Percentiles rank a stretch among this genome's conserved stretches.
These are phyloP conservation scores for Zasmidium citrigriseum DNA, from an alignment of 2,329 filamentous ascomycete genomes.

Conservation along the genomic window DNA sequence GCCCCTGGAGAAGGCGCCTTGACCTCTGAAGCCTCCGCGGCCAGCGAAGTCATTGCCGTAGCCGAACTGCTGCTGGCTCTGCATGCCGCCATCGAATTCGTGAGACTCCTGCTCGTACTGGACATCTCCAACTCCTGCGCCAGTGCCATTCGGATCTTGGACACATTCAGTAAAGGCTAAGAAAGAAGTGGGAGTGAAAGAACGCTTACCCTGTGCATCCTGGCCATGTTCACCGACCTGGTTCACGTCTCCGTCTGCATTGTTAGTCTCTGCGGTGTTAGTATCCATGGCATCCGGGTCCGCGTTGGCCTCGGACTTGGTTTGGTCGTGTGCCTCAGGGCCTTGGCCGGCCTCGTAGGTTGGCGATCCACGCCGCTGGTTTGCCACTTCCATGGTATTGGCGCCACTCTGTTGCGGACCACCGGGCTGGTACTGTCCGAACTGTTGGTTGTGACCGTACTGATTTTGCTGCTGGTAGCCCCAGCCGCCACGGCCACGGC, in stretches of 20 bases:
- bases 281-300: slow-evolving; percentile 36
- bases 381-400: slow-evolving; percentile 15
- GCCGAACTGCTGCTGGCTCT: slow-evolving; percentile 19
- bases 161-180: neutral
- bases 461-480: slow-evolving; percentile 28
- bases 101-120: slow-evolving; percentile 9
- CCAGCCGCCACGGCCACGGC: slow-evolving; percentile 31
- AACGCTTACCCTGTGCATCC: slow-evolving; percentile 16
- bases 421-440: slow-evolving; percentile 19
- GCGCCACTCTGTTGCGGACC: slow-evolving; percentile 22
- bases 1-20: slow-evolving; percentile 34
- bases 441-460: slow-evolving; percentile 19
- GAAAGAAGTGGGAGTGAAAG: neutral
- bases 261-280: slow-evolving; percentile 35
- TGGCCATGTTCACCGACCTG: slow-evolving; percentile 10
- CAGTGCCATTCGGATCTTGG: neutral
- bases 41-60: slow-evolving; percentile 40
- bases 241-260: slow-evolving; percentile 20
- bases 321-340: slow-evolving; percentile 17
- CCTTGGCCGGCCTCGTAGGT: slow-evolving; percentile 30
- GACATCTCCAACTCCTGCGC: neutral
- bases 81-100: slow-evolving; percentile 18
- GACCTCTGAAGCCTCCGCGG: slow-evolving; percentile 50
- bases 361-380: slow-evolving; percentile 29
- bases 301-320: slow-evolving; percentile 24